Percentiles rank a stretch among this genome's conserved stretches.
phyloP scores from a whole-genome alignment of 306 rosid species.

The Gynostemma pentaphyllum region DNA sequence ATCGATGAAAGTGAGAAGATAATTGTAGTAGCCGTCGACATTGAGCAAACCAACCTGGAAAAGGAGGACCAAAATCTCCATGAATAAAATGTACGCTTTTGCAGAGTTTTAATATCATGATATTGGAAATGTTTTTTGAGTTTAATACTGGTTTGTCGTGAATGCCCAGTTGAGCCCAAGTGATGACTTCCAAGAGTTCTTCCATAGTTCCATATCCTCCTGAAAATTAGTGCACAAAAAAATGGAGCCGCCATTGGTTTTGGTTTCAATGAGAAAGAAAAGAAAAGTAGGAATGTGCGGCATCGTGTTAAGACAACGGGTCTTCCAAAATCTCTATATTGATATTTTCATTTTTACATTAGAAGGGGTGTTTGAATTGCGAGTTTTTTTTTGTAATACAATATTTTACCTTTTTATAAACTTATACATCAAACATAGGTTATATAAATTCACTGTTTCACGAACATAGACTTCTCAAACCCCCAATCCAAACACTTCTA shows the following conservation, averaged over 20 bases:
- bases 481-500: too few species aligned
- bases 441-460: too few species aligned
- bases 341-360: too few species aligned
- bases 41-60: conserved; percentile 44
- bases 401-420: too few species aligned
- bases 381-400: too few species aligned
- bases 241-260: not conserved
- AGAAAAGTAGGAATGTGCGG: not conserved
- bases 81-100: not conserved
- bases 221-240: conserved; percentile 11
- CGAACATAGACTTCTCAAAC: too few species aligned
- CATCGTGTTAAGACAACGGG: too few species aligned
- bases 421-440: too few species aligned
- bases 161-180: conserved; percentile 57
- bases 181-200: conserved; percentile 43
- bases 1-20: conserved; percentile 39
- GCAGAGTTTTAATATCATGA: not conserved
- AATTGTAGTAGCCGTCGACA: conserved; percentile 48
- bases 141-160: conserved; percentile 51
- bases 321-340: too few species aligned
- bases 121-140: not conserved
- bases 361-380: too few species aligned
- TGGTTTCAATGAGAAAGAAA: not conserved
- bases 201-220: conserved; percentile 56
- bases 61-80: not conserved